phyloP scores from a whole-genome alignment of 177 flowering plant species.

The Tripterygium wilfordii region DNA sequence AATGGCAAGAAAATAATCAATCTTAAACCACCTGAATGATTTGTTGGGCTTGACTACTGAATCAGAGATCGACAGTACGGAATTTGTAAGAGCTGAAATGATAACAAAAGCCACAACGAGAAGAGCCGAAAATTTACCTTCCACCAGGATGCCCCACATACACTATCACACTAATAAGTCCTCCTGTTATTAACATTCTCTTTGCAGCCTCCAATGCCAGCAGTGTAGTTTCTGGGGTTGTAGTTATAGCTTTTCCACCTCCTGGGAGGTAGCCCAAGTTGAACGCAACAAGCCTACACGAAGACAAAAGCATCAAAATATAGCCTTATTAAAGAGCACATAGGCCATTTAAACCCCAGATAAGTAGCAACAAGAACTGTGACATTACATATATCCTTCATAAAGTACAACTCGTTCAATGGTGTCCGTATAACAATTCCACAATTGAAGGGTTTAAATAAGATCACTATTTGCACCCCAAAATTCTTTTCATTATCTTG shows the following conservation, averaged over 20 bases:
- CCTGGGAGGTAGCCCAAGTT: conserved; percentile 99
- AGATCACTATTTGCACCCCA: too few relatives aligned
- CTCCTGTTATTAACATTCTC: conserved; percentile 52
- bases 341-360: too few relatives aligned
- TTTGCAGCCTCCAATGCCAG: conserved; percentile 67
- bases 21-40: neutral
- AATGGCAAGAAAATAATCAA: conserved; percentile 1
- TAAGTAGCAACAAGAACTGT: too few relatives aligned
- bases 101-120: neutral
- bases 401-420: too few relatives aligned
- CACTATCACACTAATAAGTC: conserved; percentile 71
- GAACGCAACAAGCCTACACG: conserved; percentile 80
- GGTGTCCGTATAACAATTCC: too few relatives aligned
- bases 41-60: neutral
- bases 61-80: neutral
- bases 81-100: neutral
- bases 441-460: too few relatives aligned
- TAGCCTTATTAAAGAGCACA: too few relatives aligned
- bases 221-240: conserved; percentile 58
- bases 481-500: too few relatives aligned
- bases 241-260: conserved; percentile 67
- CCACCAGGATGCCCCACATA: conserved; percentile 95
- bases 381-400: too few relatives aligned
- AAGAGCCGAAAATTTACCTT: conserved; percentile 35
- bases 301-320: too few relatives aligned